These are phyloP conservation scores for Neurospora pannonica DNA, from an alignment of 495 filamentous ascomycete genomes.

Conservation along the genomic window DNA sequence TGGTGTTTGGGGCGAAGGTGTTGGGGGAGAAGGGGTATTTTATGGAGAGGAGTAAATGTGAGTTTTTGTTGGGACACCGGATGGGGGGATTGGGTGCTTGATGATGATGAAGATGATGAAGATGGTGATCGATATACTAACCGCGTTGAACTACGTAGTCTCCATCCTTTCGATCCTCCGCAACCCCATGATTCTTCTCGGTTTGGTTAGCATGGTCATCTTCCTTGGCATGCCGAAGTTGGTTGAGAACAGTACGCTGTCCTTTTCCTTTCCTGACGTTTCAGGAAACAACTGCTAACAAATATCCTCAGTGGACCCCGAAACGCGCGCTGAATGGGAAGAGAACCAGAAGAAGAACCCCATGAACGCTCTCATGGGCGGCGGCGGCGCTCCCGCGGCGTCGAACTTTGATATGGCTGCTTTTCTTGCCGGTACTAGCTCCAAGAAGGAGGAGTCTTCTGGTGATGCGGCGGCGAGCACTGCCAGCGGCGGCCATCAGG, in stretches of 20 bases:
- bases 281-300: not conserved
- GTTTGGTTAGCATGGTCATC: conserved; percentile 64
- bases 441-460: conserved; percentile 14
- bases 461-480: conserved; percentile 8
- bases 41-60: conserved; percentile 62
- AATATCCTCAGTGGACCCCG: conserved; percentile 75
- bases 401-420: conserved; percentile 72
- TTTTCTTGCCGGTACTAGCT: conserved; percentile 57
- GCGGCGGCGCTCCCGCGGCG: conserved; percentile 25
- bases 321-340: conserved; percentile 86
- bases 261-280: not conserved
- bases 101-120: not conserved
- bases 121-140: not conserved
- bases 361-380: conserved; percentile 42
- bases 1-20: conserved; percentile 49
- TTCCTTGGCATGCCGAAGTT: conserved; percentile 89
- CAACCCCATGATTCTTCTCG: conserved; percentile 92
- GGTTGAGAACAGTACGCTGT: conserved; percentile 81
- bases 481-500: not conserved
- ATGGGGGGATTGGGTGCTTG: not conserved
- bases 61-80: conserved; percentile 25
- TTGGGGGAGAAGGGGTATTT: conserved; percentile 62
- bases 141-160: conserved; percentile 19
- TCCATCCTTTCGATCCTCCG: conserved; percentile 62
- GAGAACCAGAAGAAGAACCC: conserved; percentile 71